phyloP scores from a whole-genome alignment of 73 alveolate genomes.

The Paramecium pentaurelia region DNA sequence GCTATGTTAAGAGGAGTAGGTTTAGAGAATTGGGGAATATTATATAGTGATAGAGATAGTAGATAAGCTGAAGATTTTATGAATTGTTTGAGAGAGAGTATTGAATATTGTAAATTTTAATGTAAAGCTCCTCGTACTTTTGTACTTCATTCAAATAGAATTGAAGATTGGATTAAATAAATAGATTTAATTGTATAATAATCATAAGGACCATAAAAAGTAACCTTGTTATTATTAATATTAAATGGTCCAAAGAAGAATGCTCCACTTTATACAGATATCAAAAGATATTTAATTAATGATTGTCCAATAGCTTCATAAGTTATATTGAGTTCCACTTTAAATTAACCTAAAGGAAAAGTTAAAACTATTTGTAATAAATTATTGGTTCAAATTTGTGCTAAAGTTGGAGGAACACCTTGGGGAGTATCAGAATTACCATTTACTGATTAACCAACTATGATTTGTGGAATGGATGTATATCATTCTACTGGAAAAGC shows the following conservation, averaged over 20 bases:
- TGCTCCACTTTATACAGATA: slow-evolving; percentile 1
- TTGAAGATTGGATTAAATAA: neutral
- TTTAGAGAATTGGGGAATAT: slow-evolving; percentile 81
- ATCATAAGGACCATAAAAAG: slow-evolving; percentile 65
- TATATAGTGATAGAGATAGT: slow-evolving; percentile 74
- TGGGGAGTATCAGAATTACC: slow-evolving; percentile 94
- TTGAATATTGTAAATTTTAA: slow-evolving; percentile 57
- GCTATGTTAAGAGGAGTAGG: slow-evolving; percentile 76
- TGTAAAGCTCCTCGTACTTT: slow-evolving; percentile 66
- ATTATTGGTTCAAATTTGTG: slow-evolving; percentile 73
- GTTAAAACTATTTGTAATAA: slow-evolving; percentile 57
- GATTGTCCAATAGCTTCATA: neutral
- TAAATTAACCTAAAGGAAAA: slow-evolving; percentile 32
- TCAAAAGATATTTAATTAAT: neutral
- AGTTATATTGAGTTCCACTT: slow-evolving; percentile 43
- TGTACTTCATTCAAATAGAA: slow-evolving; percentile 1
- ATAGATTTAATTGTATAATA: slow-evolving; percentile 26
- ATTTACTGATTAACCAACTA: slow-evolving; percentile 79
- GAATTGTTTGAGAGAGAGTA: slow-evolving; percentile 64
- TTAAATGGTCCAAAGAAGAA: slow-evolving; percentile 30
- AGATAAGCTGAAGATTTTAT: slow-evolving; percentile 66
- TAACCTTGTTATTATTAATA: neutral
- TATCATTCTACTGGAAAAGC: slow-evolving; percentile 70
- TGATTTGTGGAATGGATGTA: slow-evolving; percentile 83
- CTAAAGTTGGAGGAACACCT: slow-evolving; percentile 96